A percentile compares a stretch with the other conserved stretches of the same genome.
Conservation (phyloP, 1,139 yeast genomes). For the Sugiyamaella castrensis region DNA sequence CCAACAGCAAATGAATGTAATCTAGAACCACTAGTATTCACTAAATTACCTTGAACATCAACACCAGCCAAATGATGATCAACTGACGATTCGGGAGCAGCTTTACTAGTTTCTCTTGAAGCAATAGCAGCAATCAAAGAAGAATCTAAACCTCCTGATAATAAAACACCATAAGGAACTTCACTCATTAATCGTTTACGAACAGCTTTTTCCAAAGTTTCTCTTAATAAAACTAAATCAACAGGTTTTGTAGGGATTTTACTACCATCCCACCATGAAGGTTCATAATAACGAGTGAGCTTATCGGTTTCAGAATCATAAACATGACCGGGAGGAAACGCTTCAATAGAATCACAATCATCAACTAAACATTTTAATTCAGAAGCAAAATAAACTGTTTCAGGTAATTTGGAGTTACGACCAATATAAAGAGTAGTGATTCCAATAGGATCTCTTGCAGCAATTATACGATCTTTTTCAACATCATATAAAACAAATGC, state of each 20-base stretch:
- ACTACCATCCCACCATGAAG: constrained; percentile 88
- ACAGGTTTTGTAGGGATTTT: constrained; percentile 71
- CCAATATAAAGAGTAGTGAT: constrained; percentile 97
- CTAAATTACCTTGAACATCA: constrained; percentile 78
- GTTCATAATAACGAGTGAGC: constrained; percentile 82
- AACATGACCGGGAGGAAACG: constrained; percentile 98
- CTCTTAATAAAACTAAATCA: constrained; percentile 70
- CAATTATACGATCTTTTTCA: constrained; percentile 78
- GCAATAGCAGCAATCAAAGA: constrained; percentile 96
- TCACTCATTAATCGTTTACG: constrained; percentile 99
- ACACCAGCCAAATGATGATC: constrained; percentile 76
- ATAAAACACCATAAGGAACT: constrained; percentile 95
- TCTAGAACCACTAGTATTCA: constrained; percentile 74
- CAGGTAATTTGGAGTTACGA: constrained; percentile 63
- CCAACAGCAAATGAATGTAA: constrained; percentile 97
- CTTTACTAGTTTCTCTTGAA: constrained; percentile 88
- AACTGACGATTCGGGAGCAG: constrained; percentile 51
- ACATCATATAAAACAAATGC: constrained; percentile 91
- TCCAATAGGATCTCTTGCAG: constrained; percentile 98
- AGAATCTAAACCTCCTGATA: constrained; percentile 96
- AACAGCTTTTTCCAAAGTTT: constrained; percentile 85
- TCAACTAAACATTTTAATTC: constrained; percentile 91
- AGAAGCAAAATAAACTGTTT: constrained; percentile 83
- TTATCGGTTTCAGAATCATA: constrained; percentile 89
- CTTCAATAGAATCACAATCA: constrained; percentile 86